Conservation (phyloP, 2,329 filamentous ascomycete species). For the Aspergillus clavatus region DNA sequence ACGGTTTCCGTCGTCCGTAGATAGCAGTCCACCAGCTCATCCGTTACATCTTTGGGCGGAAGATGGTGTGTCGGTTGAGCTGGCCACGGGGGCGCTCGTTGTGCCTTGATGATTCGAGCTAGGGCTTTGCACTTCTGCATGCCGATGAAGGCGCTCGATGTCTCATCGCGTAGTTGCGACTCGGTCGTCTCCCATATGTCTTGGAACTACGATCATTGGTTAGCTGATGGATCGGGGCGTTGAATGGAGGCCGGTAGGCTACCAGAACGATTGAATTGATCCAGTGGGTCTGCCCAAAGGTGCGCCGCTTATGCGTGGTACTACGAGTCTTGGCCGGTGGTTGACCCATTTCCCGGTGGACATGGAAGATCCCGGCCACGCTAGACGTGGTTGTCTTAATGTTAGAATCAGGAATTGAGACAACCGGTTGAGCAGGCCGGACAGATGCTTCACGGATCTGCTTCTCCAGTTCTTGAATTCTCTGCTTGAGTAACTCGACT, state of each 20-base stretch:
- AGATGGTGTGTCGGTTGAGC: constrained; percentile 39
- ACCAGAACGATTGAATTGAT: constrained; percentile 49
- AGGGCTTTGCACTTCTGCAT: constrained; percentile 52
- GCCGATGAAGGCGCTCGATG: constrained; percentile 30
- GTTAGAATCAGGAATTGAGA: constrained; percentile 20
- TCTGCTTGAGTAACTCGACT: constrained; percentile 36
- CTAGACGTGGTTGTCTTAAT: constrained; percentile 38
- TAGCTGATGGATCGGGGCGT: neutral
- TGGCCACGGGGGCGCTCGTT: constrained; percentile 48
- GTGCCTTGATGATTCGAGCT: constrained; percentile 49
- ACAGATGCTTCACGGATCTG: constrained; percentile 31
- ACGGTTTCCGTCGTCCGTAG: constrained; percentile 53
- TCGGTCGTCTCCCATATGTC: constrained; percentile 44
- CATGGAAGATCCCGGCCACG: constrained; percentile 43
- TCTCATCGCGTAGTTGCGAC: constrained; percentile 34
- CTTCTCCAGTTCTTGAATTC: constrained; percentile 44
- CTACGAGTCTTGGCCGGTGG: constrained; percentile 36
- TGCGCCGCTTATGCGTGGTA: constrained; percentile 50
- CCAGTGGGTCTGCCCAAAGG: constrained; percentile 56
- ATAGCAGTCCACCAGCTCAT: constrained; percentile 50
- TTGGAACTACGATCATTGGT: constrained; percentile 10
- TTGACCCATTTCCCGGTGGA: constrained; percentile 39
- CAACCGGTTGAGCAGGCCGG: constrained; percentile 9
- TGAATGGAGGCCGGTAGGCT: constrained; percentile 15
- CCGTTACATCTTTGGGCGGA: constrained; percentile 41